Conservation (phyloP, 257 asterid genomes). For the Solanum sparsipilum region DNA sequence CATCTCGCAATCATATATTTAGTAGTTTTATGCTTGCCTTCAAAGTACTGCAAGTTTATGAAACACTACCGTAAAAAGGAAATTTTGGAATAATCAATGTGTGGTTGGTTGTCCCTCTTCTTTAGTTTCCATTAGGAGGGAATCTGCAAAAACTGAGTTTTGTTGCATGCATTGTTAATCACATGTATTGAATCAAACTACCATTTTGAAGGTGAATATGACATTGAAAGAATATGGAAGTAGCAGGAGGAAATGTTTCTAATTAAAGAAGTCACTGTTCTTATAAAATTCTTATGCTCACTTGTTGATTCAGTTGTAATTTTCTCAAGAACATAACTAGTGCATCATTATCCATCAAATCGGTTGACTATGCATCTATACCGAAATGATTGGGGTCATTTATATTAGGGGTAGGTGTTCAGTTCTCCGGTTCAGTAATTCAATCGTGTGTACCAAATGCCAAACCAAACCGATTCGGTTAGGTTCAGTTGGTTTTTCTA, state of each 20-base stretch:
- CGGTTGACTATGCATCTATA: not conserved
- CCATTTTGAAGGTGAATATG: not conserved
- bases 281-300: not conserved
- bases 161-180: not conserved
- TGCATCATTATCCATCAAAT: not conserved
- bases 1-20: too few relatives aligned
- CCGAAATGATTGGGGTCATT: not conserved
- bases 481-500: not conserved
- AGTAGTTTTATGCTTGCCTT: too few relatives aligned
- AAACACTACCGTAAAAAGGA: not conserved
- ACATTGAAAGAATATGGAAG: not conserved
- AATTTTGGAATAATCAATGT: not conserved
- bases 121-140: not conserved
- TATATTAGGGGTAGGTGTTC: too few relatives aligned
- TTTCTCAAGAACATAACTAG: not conserved
- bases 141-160: not conserved
- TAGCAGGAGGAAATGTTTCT: not conserved
- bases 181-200: not conserved
- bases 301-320: not conserved
- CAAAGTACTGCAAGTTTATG: too few relatives aligned
- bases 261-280: not conserved
- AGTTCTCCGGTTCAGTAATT: not conserved
- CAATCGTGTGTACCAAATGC: not conserved
- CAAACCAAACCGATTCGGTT: not conserved
- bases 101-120: not conserved